Evolutionary conservation across 768 basidiomycete genomes (phyloP).

Genomic region (Amanita muscaria): DNA sequence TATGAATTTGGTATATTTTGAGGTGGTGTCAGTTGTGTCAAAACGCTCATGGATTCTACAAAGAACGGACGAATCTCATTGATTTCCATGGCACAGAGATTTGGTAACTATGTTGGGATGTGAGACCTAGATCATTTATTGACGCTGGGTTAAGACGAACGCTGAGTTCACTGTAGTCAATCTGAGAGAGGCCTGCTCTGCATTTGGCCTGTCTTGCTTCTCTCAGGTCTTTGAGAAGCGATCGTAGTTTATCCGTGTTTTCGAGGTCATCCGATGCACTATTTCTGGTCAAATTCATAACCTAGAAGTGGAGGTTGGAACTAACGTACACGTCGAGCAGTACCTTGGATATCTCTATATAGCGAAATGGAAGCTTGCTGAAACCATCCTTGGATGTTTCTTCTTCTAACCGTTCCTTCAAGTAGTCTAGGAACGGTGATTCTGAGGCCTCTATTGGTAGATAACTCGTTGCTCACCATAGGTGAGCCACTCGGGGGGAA

Average conservation of each 20-base stretch:
- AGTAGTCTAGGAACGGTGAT: constrained; percentile 46
- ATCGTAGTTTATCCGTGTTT: constrained; percentile 74
- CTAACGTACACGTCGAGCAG: constrained; percentile 80
- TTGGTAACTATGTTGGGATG: constrained; percentile 52
- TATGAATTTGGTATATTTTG: not conserved
- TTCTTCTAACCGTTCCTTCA: constrained; percentile 63
- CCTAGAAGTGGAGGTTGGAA: not conserved
- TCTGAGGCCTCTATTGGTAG: not conserved
- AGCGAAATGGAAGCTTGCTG: constrained; percentile 77
- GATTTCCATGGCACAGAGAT: constrained; percentile 85
- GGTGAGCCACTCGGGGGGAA: constrained; percentile 83
- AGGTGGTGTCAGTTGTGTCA: constrained; percentile 3
- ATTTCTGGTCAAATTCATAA: constrained; percentile 2
- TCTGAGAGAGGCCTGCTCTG: constrained; percentile 68
- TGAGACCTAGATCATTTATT: not conserved
- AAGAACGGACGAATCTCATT: constrained; percentile 92
- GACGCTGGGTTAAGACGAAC: constrained; percentile 33
- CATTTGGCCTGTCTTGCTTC: constrained; percentile 94
- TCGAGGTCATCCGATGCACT: constrained; percentile 90
- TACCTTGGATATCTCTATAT: constrained; percentile 84
- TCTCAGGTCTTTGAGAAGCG: constrained; percentile 87
- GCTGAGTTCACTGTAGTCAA: constrained; percentile 77
- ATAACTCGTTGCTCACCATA: constrained; percentile 49
- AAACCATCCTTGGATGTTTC: constrained; percentile 74
- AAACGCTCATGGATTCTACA: constrained; percentile 65